Base-by-base conservation (phyloP, 2,329 filamentous ascomycete species). In the Colletotrichum sp. region DNA sequence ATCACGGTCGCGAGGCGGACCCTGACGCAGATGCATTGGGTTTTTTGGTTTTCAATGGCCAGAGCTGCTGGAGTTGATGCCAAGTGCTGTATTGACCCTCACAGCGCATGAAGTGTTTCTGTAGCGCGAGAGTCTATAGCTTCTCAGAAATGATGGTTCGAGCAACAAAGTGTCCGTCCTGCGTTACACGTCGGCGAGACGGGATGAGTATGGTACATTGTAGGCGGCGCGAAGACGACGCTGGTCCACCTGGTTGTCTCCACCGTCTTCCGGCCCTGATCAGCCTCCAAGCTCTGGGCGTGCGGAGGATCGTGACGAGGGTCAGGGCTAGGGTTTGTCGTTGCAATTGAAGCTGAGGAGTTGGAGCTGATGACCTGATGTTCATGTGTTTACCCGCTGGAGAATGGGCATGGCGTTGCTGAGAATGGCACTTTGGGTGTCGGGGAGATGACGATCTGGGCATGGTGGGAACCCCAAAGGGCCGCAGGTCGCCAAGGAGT, bases 381-480 rank as follows among this genome's bases (percentile, higher is more conserved):
- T 56, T 76, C 77, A 79, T 80, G 79, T 81, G 79, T 78, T 73
- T 78, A 79, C 60, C 78, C 76, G 78, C 56, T 32, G n/a, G 24
- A 28, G 36, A 24, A 61, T 30, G 62, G 43, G 12, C 32, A 28
- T 72, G 26, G 32, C 52, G 61, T 28, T 43, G 43, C 32, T 70
- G 43, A 24, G 56, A 24, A 72, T 36, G 69, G 13, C 60, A 60
- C 58, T n/a, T n/a, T 52, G 43, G 10, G n/a, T 12, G 13, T 26
- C 32, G 60, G 60, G 26, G 34, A 61, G 18, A 55, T 66, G 71
- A 71, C 48, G 28, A 34, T 66, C 34, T 48, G 28, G 60, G 36
- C 52, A 60, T 48, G 67, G 67, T 18, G 28, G 26, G n/a, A 15
- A 38, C 30, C 21, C 28, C 21, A 21, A 24, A 28, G 32, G 26